Base-by-base conservation (phyloP, 306 rosid genomes). In the Parietaria judaica region DNA sequence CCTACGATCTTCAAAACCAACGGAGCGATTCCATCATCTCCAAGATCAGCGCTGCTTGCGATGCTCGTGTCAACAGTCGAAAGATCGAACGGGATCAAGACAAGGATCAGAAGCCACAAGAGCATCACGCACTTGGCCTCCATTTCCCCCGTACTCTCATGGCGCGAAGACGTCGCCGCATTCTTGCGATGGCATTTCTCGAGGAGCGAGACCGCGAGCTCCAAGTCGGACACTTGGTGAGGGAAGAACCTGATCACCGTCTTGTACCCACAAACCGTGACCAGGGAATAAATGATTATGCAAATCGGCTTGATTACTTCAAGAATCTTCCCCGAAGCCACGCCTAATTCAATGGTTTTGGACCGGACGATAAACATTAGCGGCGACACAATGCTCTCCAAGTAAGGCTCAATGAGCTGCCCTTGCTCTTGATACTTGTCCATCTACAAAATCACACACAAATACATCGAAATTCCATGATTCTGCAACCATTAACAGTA, bases 361-460 rank as follows among this genome's bases (percentile, higher is more conserved):
- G 84, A 80, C 35, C 94, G 91, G 57, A 92, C 70, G 50, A 88
- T 77, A 69, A 58, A 45, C 98, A 88, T 92, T 72, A 86, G 71
- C 6, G 96, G 98, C 17, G 90, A 75, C 78, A 92, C 80, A 60
- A 92, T 84, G 77, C 82, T 84, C 79, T 88, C 98, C 59, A 88
- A 76, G 79, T 88, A 92, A 47, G 98, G 98, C 71, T 92, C 98
- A 39, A 92, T 74, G 64, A 92, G 70, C 36, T 92, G 98, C 17
- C 96, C 98, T 73, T 92, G 95, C 78, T 92, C 86, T 76, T 92
- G 96, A 76, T 92, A 92, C 78, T 92, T 92, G 72, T 88, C 98
- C 94, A 92, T 70, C 98, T 92, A 78, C 77, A 74, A 23, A 38
- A 38, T 56, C 60, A 37, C n/a, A 55, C 66, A 56, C 12, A 70